These are phyloP conservation scores for Flaveria robusta DNA, from an alignment of 129 eudicot species.

Conservation along the genomic window DNA sequence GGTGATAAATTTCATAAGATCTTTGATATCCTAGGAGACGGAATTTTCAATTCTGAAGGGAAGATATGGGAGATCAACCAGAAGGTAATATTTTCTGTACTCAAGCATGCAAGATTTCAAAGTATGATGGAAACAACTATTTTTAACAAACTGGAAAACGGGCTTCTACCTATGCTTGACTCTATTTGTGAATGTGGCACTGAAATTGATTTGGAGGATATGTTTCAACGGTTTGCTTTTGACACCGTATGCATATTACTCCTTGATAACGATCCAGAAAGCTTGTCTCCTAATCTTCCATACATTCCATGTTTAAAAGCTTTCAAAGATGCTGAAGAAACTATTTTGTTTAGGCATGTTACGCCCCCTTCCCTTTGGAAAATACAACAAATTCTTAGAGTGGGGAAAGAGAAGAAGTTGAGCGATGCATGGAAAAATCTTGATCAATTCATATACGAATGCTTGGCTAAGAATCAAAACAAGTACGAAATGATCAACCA, in stretches of 20 bases:
- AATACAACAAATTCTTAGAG: background rate
- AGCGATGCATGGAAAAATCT: background rate
- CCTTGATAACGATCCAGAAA: conserved; percentile 33
- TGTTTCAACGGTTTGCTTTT: conserved; percentile 50
- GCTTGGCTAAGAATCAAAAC: background rate
- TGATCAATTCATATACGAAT: background rate
- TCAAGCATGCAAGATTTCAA: conserved; percentile 1
- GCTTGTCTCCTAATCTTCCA: conserved; percentile 37
- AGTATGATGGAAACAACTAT: background rate
- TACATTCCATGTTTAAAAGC: conserved; percentile 33
- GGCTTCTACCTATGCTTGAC: conserved; percentile 26
- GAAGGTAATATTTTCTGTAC: conserved; percentile 11
- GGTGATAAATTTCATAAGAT: conserved; percentile 34
- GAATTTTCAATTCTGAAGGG: conserved; percentile 33
- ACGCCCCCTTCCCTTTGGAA: conserved; percentile 34
- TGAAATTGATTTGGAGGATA: conserved; percentile 47
- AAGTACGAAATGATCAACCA: background rate
- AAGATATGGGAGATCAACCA: conserved; percentile 38
- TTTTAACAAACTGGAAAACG: conserved; percentile 1
- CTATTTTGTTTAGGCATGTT: conserved; percentile 44
- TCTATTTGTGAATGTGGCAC: background rate
- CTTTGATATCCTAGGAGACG: conserved; percentile 47
- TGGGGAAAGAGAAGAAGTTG: conserved; percentile 3
- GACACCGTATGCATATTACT: conserved; percentile 34
- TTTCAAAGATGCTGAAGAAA: conserved; percentile 14